Evolutionary conservation across 495 filamentous ascomycete species (phyloP).

Genomic region (Elaphomyces granulatus): DNA sequence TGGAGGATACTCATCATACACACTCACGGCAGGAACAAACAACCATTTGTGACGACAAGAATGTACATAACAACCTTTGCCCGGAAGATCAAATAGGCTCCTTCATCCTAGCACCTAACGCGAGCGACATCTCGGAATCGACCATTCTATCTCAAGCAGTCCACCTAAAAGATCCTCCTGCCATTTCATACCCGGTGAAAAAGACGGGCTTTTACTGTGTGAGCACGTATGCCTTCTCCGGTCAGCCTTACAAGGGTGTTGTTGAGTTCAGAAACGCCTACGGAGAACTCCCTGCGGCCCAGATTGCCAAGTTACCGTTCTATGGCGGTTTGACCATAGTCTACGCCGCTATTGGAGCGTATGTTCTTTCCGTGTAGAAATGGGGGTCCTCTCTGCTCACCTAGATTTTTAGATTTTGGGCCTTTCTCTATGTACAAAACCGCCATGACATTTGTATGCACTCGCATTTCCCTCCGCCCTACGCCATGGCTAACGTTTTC

Average conservation of each 20-base stretch:
- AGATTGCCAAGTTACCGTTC: constrained; percentile 95
- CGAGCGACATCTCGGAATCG: constrained; percentile 49
- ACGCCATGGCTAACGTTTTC: too few species aligned
- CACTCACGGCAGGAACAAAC: constrained; percentile 35
- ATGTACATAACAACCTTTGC: constrained; percentile 55
- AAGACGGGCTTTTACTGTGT: constrained; percentile 97
- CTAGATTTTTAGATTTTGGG: constrained; percentile 54
- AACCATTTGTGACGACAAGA: constrained; percentile 60
- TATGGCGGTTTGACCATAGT: constrained; percentile 91
- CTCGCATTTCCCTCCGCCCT: too few species aligned
- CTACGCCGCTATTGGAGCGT: constrained; percentile 74
- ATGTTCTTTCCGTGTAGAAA: constrained; percentile 17
- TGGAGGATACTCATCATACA: constrained; percentile 7
- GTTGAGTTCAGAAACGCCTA: constrained; percentile 92
- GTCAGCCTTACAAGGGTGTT: constrained; percentile 54
- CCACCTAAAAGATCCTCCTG: constrained; percentile 58
- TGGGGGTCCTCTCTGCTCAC: background rate
- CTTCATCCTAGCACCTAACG: constrained; percentile 67
- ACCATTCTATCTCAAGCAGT: constrained; percentile 65
- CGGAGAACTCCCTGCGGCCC: constrained; percentile 85
- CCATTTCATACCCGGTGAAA: constrained; percentile 67
- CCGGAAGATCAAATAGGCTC: constrained; percentile 60
- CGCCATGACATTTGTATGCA: constrained; percentile 72
- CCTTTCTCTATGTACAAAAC: constrained; percentile 89
- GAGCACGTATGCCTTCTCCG: constrained; percentile 50